Evolutionary conservation across 805 yeast genomes (phyloP).

Genomic region (Metschnikowia amazonensis): DNA sequence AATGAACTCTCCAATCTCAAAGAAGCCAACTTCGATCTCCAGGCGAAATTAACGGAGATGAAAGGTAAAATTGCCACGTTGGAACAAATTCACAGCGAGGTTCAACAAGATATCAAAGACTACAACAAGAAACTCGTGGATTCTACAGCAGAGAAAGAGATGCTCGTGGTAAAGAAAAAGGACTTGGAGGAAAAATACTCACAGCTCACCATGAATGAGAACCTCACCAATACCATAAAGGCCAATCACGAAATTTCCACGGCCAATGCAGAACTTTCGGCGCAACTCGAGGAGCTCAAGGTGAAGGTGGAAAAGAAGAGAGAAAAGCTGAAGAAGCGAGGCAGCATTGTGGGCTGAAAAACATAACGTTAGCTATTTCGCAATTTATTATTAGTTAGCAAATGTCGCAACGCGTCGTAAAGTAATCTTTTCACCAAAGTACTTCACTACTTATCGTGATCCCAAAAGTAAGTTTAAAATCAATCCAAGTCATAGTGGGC

Average conservation of each 20-base stretch:
- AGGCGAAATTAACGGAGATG: slow-evolving; percentile 24
- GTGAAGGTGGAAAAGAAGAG: slow-evolving; percentile 25
- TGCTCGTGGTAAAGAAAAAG: slow-evolving; percentile 14
- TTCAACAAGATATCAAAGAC: slow-evolving; percentile 22
- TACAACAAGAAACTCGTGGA: slow-evolving; percentile 20
- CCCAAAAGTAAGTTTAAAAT: no score
- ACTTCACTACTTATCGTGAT: no score
- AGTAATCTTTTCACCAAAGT: no score
- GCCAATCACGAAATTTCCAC: slow-evolving; percentile 39
- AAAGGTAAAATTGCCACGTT: slow-evolving; percentile 28
- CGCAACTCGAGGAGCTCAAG: slow-evolving; percentile 28
- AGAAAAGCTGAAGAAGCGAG: slow-evolving; percentile 18
- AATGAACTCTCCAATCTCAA: slow-evolving; percentile 36
- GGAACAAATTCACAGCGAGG: slow-evolving; percentile 33
- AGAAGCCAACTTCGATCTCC: slow-evolving; percentile 36
- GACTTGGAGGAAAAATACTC: slow-evolving; percentile 25
- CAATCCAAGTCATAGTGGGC: no score
- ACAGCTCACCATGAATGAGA: slow-evolving; percentile 35
- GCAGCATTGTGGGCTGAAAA: neutral
- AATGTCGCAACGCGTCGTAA: no score
- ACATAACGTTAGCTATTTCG: neutral
- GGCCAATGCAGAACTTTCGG: slow-evolving; percentile 32
- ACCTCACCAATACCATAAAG: slow-evolving; percentile 34
- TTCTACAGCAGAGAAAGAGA: slow-evolving; percentile 21
- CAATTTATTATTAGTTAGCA: no score